phyloP scores from a whole-genome alignment of 176 grass and related monocot genomes.

The Canna indica region DNA sequence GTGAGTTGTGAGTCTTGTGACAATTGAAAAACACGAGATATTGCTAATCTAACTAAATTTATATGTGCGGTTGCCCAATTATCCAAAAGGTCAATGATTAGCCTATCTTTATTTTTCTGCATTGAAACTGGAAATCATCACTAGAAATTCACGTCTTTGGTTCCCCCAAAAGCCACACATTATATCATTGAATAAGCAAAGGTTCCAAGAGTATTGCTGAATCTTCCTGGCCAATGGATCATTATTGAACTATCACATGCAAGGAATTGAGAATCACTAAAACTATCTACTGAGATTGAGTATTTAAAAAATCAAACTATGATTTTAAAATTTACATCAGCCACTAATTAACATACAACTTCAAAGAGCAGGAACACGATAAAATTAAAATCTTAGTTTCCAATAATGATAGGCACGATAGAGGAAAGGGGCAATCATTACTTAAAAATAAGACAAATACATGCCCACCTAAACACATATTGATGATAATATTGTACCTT shows the following conservation, averaged over 20 bases:
- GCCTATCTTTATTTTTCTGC: neutral
- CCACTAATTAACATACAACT: neutral
- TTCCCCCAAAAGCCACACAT: neutral
- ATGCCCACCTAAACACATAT: too few relatives aligned
- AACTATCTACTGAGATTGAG: neutral
- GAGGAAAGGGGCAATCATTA: neutral
- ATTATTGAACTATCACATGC: neutral
- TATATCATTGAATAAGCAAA: neutral
- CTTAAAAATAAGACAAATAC: neutral
- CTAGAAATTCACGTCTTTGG: neutral
- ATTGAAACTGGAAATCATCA: neutral
- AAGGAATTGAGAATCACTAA: neutral
- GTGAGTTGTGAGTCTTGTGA: neutral
- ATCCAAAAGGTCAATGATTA: neutral
- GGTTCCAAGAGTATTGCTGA: neutral
- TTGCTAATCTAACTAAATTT: neutral
- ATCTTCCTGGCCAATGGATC: neutral
- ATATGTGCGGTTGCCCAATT: neutral
- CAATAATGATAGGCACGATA: neutral
- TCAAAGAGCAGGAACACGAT: neutral
- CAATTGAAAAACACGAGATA: neutral
- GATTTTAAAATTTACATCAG: neutral
- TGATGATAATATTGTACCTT: conserved; percentile 43
- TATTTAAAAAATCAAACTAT: neutral
- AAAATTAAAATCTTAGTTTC: too few relatives aligned